These are phyloP conservation scores for Conidiobolus incongruus DNA, from an alignment of 371 early-diverging fungal species.

Conservation along the genomic window DNA sequence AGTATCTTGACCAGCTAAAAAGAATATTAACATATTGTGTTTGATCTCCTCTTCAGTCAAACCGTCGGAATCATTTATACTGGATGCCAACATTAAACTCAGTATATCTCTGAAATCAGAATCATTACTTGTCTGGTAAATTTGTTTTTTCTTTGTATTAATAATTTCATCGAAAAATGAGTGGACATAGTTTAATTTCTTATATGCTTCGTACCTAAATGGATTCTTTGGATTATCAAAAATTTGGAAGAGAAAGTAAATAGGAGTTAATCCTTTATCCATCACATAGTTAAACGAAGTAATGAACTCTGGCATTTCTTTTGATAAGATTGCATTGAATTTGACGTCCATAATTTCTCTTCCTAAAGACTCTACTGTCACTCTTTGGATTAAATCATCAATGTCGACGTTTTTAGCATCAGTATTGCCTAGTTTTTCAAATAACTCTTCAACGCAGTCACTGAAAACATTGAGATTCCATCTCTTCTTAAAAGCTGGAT, in stretches of 20 bases:
- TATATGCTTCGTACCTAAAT: not conserved
- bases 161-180: not conserved
- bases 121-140: not conserved
- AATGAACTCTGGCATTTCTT: not conserved
- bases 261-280: not conserved
- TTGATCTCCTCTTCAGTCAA: not conserved
- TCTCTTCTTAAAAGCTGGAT: conserved; percentile 5
- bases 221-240: not conserved
- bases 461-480: not conserved
- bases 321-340: not conserved
- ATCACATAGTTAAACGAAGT: not conserved
- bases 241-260: not conserved
- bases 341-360: not conserved
- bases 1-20: too few relatives aligned
- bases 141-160: not conserved
- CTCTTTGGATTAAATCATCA: not conserved
- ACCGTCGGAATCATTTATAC: not conserved
- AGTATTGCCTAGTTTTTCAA: too few relatives aligned
- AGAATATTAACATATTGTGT: not conserved
- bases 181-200: not conserved
- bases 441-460: not conserved
- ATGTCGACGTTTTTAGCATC: conserved; percentile 15
- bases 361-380: not conserved
- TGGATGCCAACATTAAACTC: not conserved
- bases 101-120: not conserved